phyloP scores from a whole-genome alignment of 2,329 filamentous ascomycete species.

The Alternaria incomplexa region DNA sequence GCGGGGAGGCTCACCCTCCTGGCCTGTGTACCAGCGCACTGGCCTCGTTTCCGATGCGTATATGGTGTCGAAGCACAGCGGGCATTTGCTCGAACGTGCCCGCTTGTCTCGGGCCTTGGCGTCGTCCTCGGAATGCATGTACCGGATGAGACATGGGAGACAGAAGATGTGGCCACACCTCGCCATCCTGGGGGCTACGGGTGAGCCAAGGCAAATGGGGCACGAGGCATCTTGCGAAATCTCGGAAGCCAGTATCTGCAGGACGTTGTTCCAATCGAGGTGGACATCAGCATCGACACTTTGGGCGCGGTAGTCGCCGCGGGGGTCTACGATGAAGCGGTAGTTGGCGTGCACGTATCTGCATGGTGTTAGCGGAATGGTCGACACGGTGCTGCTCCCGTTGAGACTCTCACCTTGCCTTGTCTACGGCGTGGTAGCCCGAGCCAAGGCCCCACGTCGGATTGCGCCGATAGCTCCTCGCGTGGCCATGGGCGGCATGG shows the following conservation, averaged over 20 bases:
- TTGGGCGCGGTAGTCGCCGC: slow-evolving; percentile 78
- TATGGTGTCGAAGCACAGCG: slow-evolving; percentile 93
- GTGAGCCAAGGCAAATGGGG: slow-evolving; percentile 91
- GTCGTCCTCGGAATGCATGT: slow-evolving; percentile 86
- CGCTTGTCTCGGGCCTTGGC: slow-evolving; percentile 67
- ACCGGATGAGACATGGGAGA: slow-evolving; percentile 88
- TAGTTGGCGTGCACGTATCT: slow-evolving; percentile 96
- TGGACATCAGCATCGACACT: slow-evolving; percentile 86
- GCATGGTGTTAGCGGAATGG: slow-evolving; percentile 4
- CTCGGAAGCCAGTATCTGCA: slow-evolving; percentile 89
- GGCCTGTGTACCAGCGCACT: slow-evolving; percentile 88
- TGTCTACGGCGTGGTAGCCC: slow-evolving; percentile 88
- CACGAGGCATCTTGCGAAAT: slow-evolving; percentile 89
- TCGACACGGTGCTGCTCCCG: background rate
- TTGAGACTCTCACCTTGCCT: slow-evolving; percentile 70
- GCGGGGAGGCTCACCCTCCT: slow-evolving; percentile 79
- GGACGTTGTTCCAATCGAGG: slow-evolving; percentile 86
- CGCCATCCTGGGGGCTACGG: slow-evolving; percentile 94
- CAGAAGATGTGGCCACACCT: slow-evolving; percentile 98
- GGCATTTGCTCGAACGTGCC: slow-evolving; percentile 89
- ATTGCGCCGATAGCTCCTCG: slow-evolving; percentile 65
- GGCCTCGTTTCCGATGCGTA: slow-evolving; percentile 89
- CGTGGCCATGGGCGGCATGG: slow-evolving; percentile 61
- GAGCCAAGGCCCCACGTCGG: slow-evolving; percentile 85
- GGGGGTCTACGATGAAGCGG: slow-evolving; percentile 89